Conservation (phyloP, 2,329 filamentous ascomycete genomes). For the Tetracladium maxilliforme region DNA sequence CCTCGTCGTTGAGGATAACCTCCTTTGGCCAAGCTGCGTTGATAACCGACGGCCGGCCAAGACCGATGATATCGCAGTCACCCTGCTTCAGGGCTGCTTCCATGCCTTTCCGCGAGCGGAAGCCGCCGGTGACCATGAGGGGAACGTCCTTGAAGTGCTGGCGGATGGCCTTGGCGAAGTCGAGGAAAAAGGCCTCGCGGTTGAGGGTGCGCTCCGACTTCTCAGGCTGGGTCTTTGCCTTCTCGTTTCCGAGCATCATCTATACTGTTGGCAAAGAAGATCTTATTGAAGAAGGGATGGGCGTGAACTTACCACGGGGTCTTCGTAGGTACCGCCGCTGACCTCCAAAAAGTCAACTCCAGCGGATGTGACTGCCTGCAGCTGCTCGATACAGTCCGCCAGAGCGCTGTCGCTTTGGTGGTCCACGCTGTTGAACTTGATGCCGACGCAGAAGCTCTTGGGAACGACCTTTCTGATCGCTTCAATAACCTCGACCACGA, state of each 20-base stretch:
- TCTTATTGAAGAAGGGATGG: slow-evolving; percentile 3
- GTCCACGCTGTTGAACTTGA: slow-evolving; percentile 37
- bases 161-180: slow-evolving; percentile 42
- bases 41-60: slow-evolving; percentile 28
- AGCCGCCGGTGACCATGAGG: slow-evolving; percentile 48
- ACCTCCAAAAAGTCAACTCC: slow-evolving; percentile 56
- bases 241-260: slow-evolving; percentile 6
- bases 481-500: slow-evolving; percentile 54
- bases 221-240: slow-evolving; percentile 5
- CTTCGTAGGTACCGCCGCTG: slow-evolving; percentile 45
- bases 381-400: slow-evolving; percentile 41
- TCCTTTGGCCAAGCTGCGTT: slow-evolving; percentile 23
- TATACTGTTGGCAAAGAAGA: slow-evolving; percentile 6
- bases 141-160: slow-evolving; percentile 24
- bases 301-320: slow-evolving; percentile 30
- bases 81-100: slow-evolving; percentile 27
- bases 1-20: slow-evolving; percentile 16
- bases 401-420: slow-evolving; percentile 19
- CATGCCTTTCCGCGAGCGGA: slow-evolving; percentile 36
- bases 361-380: slow-evolving; percentile 28
- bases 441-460: slow-evolving; percentile 30
- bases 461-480: slow-evolving; percentile 48
- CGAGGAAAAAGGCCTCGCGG: slow-evolving; percentile 54
- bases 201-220: slow-evolving; percentile 27
- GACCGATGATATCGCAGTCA: slow-evolving; percentile 31